A percentile compares a stretch with the other conserved stretches of the same genome.
Evolutionary conservation across 495 filamentous ascomycete species (phyloP).

Genomic region (Penicillium riverlandense): DNA sequence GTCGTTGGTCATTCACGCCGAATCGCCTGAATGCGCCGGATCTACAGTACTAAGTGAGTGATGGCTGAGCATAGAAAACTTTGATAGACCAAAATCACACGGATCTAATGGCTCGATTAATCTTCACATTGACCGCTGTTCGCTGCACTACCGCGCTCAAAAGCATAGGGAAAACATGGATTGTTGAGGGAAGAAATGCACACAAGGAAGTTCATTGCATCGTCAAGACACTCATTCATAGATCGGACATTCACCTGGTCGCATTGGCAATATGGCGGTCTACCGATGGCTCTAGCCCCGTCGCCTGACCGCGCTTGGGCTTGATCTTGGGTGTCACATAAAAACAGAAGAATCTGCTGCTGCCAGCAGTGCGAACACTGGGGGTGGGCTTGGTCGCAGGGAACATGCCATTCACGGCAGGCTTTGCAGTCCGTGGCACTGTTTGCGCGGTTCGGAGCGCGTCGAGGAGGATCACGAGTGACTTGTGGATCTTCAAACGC

Average conservation of each 20-base stretch:
- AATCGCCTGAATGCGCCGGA: neutral
- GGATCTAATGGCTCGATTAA: too few relatives aligned
- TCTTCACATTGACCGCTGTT: too few relatives aligned
- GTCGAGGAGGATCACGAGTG: neutral
- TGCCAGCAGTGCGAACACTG: slow-evolving; percentile 31
- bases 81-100: too few relatives aligned
- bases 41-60: too few relatives aligned
- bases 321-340: slow-evolving; percentile 21
- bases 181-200: too few relatives aligned
- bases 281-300: neutral
- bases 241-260: neutral
- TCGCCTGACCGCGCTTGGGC: neutral
- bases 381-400: slow-evolving; percentile 27
- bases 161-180: too few relatives aligned
- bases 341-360: slow-evolving; percentile 33
- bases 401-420: slow-evolving; percentile 21
- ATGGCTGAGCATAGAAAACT: too few relatives aligned
- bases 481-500: slow-evolving; percentile 1
- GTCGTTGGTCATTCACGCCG: slow-evolving; percentile 6
- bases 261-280: neutral
- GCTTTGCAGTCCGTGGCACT: slow-evolving; percentile 18
- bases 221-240: too few relatives aligned
- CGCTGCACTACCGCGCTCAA: too few relatives aligned
- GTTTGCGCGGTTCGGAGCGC: neutral
- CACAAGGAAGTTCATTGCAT: too few relatives aligned